Percentiles rank a stretch among this genome's conserved stretches.
Evolutionary conservation across 345 rosid genomes (phyloP).

Genomic region (Salix koriyanagi): DNA sequence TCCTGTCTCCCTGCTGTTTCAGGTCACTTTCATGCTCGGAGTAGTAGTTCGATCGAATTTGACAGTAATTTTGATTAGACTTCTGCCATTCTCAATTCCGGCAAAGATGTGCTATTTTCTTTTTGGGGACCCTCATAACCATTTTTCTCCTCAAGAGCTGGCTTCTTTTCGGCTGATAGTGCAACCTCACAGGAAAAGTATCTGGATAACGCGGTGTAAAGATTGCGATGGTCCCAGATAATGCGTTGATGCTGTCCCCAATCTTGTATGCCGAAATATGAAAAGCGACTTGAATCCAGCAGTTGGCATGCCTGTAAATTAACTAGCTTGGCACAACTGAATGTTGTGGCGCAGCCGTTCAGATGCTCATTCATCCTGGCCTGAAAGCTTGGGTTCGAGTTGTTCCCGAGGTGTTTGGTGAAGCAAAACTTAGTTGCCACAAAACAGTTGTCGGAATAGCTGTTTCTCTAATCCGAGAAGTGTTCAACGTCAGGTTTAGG

Average conservation of each 20-base stretch:
- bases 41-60: no score
- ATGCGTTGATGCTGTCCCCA: neutral
- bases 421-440: neutral
- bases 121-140: neutral
- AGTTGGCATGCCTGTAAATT: neutral
- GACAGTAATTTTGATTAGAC: neutral
- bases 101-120: neutral
- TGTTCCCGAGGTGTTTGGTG: neutral
- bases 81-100: neutral
- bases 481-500: neutral
- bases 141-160: neutral
- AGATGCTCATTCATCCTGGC: neutral
- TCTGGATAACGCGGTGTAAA: neutral
- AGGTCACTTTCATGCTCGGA: neutral
- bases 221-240: neutral
- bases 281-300: neutral
- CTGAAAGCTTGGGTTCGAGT: neutral
- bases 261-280: neutral
- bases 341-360: neutral
- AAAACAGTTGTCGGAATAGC: neutral
- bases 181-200: neutral
- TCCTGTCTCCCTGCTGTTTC: neutral
- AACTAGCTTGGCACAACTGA: neutral
- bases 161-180: neutral
- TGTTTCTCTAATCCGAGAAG: neutral